Conservation (phyloP, 2,329 filamentous ascomycete species). For the Penicillium brevicompactum region DNA sequence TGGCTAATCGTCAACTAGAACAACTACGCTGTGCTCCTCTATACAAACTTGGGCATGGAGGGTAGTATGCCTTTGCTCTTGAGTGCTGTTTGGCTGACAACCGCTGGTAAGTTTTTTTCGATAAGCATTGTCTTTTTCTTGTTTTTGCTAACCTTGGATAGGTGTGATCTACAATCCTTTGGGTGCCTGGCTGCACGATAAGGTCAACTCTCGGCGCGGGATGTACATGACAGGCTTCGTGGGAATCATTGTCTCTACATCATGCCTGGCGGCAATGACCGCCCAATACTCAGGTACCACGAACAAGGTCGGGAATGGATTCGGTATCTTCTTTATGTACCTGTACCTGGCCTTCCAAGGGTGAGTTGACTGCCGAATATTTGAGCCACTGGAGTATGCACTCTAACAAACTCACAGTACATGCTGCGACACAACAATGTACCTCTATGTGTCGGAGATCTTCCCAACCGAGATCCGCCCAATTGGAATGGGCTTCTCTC, state of each 20-base stretch:
- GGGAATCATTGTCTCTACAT: constrained; percentile 45
- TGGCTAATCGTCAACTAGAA: constrained; percentile 37
- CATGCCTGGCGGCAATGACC: constrained; percentile 43
- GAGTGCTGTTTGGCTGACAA: constrained; percentile 48
- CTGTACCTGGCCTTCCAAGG: constrained; percentile 55
- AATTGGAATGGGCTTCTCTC: constrained; percentile 55
- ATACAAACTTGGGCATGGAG: constrained; percentile 46
- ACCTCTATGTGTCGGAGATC: constrained; percentile 50
- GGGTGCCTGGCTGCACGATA: constrained; percentile 41
- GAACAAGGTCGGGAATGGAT: constrained; percentile 44
- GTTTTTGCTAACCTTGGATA: constrained; percentile 17
- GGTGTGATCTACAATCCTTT: constrained; percentile 45
- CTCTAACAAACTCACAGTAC: constrained; percentile 33
- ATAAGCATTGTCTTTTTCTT: not conserved
- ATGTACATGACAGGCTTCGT: constrained; percentile 48
- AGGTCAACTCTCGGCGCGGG: constrained; percentile 40
- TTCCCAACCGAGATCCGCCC: constrained; percentile 54
- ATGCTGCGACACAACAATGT: constrained; percentile 52
- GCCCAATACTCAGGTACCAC: constrained; percentile 42
- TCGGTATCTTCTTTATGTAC: constrained; percentile 47
- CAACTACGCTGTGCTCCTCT: constrained; percentile 50
- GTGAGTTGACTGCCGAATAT: constrained; percentile 20
- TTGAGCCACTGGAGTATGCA: not conserved
- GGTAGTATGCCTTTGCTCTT: constrained; percentile 48
- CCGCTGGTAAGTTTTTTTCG: constrained; percentile 40